These are phyloP conservation scores for Moesziomyces globuligerus DNA, from an alignment of 1,284 basidiomycete genomes.

Conservation along the genomic window DNA sequence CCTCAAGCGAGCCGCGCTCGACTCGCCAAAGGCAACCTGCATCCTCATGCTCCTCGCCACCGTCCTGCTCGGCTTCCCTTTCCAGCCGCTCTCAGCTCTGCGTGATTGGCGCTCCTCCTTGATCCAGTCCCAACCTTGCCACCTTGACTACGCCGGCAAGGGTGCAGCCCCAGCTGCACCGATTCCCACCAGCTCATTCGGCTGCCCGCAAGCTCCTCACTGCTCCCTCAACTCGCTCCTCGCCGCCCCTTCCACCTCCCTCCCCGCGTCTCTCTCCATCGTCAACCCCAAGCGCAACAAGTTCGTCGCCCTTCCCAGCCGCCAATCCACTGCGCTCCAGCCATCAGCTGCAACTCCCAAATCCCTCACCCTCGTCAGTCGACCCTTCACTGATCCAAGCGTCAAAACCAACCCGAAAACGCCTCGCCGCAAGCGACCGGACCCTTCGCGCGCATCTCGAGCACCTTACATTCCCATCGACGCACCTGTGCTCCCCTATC, in stretches of 20 bases:
- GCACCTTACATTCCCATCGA: constrained; percentile 2
- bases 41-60: constrained; percentile 24
- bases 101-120: not conserved
- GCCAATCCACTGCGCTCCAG: not conserved
- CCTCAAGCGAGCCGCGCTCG: not conserved
- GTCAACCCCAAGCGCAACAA: not conserved
- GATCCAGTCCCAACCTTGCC: not conserved
- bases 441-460: not conserved
- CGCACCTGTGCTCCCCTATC: constrained; percentile 10
- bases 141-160: constrained; percentile 8
- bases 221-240: not conserved
- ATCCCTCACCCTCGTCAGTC: not conserved
- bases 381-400: not conserved
- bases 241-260: not conserved
- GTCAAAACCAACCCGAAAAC: not conserved
- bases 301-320: no score
- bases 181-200: not conserved
- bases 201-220: not conserved
- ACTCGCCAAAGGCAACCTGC: constrained; percentile 20
- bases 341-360: not conserved
- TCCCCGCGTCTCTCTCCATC: not conserved
- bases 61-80: constrained; percentile 22
- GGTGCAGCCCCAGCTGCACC: constrained; percentile 13
- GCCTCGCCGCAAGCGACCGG: not conserved
- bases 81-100: constrained; percentile 14